These are phyloP conservation scores for Trametes sanguinea DNA, from an alignment of 768 basidiomycete species.

Conservation along the genomic window DNA sequence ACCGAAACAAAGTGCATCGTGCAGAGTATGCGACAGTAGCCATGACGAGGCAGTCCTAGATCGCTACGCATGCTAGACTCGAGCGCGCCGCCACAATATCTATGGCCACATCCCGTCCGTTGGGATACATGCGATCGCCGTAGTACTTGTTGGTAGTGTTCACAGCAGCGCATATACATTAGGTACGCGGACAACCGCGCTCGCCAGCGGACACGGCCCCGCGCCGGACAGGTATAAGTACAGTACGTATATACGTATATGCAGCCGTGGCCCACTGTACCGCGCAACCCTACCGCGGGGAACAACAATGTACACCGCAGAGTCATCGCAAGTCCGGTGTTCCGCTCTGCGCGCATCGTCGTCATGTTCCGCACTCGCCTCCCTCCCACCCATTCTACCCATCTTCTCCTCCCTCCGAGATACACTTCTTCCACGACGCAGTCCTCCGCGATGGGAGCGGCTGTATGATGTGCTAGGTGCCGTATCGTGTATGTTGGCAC, in stretches of 20 bases:
- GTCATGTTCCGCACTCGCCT: neutral
- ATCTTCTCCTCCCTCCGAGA: neutral
- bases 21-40: no score
- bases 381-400: neutral
- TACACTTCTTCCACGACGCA: neutral
- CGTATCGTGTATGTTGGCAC: no score
- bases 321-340: slow-evolving; percentile 1
- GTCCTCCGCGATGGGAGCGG: no score
- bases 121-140: no score
- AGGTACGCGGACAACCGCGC: neutral
- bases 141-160: neutral
- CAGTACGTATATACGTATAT: slow-evolving; percentile 9
- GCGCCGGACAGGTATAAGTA: slow-evolving; percentile 12
- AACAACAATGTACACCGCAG: neutral
- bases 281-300: neutral
- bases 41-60: no score
- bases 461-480: no score
- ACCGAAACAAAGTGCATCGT: no score
- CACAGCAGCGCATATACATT: slow-evolving; percentile 5
- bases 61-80: no score
- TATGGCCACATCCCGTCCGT: no score
- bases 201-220: slow-evolving; percentile 4
- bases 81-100: no score
- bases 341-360: neutral
- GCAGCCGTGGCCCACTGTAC: neutral